Conservation (phyloP, 164 flowering plant genomes). For the Euptelea pleiosperma region DNA sequence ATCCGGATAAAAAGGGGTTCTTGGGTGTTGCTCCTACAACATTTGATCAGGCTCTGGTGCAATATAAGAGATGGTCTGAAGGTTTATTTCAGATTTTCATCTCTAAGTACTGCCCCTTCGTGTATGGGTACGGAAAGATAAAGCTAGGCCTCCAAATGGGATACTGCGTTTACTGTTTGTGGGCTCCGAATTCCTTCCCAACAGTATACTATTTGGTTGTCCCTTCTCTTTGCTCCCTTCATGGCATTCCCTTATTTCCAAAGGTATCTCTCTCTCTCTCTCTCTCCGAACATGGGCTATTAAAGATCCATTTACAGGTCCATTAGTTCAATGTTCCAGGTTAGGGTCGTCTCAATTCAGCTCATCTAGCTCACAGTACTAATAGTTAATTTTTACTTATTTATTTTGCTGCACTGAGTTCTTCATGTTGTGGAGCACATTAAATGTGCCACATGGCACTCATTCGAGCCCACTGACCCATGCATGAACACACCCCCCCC, state of each 20-base stretch:
- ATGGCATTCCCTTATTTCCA: constrained; percentile 29
- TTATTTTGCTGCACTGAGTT: too few species aligned
- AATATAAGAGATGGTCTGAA: constrained; percentile 34
- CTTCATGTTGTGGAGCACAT: too few species aligned
- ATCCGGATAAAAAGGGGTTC: constrained; percentile 21
- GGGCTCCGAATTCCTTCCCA: constrained; percentile 28
- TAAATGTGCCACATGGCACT: too few species aligned
- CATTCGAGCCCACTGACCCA: too few species aligned
- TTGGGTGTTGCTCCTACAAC: constrained; percentile 29
- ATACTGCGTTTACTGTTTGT: constrained; percentile 21
- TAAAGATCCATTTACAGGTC: too few species aligned
- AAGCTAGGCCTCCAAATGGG: constrained; percentile 25
- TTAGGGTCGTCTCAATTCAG: too few species aligned
- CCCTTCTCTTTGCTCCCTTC: constrained; percentile 26
- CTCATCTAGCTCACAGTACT: too few species aligned
- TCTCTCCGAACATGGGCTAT: too few species aligned
- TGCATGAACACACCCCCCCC: too few species aligned
- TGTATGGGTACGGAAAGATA: constrained; percentile 24
- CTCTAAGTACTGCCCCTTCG: constrained; percentile 25
- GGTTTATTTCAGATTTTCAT: constrained; percentile 31
- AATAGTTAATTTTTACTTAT: too few species aligned
- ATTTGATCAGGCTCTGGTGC: constrained; percentile 23
- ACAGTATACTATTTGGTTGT: constrained; percentile 21
- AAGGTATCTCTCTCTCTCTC: constrained; percentile 14
- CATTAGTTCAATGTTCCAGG: too few species aligned